Conservation (phyloP, 352 stramenopile species). For the Pilasporangium apinafurcum region DNA sequence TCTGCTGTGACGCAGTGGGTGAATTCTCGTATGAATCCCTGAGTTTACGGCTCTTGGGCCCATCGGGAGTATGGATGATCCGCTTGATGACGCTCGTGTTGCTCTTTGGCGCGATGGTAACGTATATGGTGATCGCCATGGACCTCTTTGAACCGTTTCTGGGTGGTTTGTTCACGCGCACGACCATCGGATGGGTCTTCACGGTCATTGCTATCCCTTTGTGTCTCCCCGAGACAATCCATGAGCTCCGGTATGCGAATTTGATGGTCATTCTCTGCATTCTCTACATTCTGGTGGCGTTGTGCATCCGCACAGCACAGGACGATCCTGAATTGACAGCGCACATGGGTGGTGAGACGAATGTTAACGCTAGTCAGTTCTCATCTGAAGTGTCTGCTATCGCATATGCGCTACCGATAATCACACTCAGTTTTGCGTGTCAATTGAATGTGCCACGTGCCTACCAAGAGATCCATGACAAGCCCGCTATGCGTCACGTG, state of each 20-base stretch:
- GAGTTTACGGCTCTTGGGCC: constrained; percentile 66
- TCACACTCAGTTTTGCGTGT: constrained; percentile 73
- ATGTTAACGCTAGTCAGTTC: constrained; percentile 46
- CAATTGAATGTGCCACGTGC: constrained; percentile 78
- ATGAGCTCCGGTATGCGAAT: constrained; percentile 79
- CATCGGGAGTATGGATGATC: constrained; percentile 61
- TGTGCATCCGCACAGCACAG: constrained; percentile 37
- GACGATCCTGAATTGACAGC: constrained; percentile 33
- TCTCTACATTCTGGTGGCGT: constrained; percentile 72
- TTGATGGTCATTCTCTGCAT: constrained; percentile 71
- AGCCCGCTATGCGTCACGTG: constrained; percentile 59
- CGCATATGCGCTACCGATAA: constrained; percentile 74
- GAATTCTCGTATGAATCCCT: constrained; percentile 80
- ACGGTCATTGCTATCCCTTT: constrained; percentile 62
- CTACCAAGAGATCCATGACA: constrained; percentile 75
- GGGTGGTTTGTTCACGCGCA: constrained; percentile 40
- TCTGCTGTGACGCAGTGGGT: constrained; percentile 51
- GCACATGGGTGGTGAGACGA: too few relatives aligned
- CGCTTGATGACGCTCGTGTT: constrained; percentile 67
- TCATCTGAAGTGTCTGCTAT: constrained; percentile 48
- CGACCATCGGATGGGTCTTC: constrained; percentile 56
- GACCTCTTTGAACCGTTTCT: constrained; percentile 81
- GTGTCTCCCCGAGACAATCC: constrained; percentile 78
- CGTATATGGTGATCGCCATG: constrained; percentile 83
- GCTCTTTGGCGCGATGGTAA: constrained; percentile 75